Evolutionary conservation across 495 filamentous ascomycete genomes (phyloP).

Genomic region (Apiosordaria backusii): DNA sequence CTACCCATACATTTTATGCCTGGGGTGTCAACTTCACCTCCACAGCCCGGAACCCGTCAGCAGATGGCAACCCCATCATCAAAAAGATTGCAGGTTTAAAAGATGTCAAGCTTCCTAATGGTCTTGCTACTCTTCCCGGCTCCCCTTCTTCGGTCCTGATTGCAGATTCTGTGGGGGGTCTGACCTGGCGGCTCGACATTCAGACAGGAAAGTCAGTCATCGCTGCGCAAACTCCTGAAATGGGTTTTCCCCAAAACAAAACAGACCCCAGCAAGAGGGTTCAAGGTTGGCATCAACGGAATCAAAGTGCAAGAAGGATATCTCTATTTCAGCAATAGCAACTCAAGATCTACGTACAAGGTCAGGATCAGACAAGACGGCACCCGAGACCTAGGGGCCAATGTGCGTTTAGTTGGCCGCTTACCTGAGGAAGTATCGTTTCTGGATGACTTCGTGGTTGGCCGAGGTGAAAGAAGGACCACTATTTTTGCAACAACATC

Average conservation of each 20-base stretch:
- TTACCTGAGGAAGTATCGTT: neutral
- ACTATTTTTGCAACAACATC: neutral
- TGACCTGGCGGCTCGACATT: neutral
- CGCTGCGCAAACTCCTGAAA: neutral
- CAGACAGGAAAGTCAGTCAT: neutral
- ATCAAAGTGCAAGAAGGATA: neutral
- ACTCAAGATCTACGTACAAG: neutral
- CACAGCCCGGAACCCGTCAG: neutral
- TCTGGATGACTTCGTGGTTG: constrained; percentile 3
- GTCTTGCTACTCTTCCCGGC: neutral
- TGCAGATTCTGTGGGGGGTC: neutral
- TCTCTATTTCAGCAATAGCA: constrained; percentile 3
- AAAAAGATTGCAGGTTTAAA: neutral
- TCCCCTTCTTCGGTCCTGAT: neutral
- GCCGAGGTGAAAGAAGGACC: neutral
- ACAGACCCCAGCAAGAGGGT: neutral
- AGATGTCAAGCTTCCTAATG: constrained; percentile 5
- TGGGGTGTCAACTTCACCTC: constrained; percentile 4
- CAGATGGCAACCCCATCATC: neutral
- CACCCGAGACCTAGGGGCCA: neutral
- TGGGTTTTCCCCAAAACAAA: neutral
- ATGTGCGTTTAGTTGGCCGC: neutral
- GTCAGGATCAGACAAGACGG: constrained; percentile 1
- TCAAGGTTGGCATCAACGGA: constrained; percentile 2
- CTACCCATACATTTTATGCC: neutral